Percentiles rank a stretch among this genome's conserved stretches.
phyloP scores from a whole-genome alignment of 2,329 filamentous ascomycete genomes.

The Blastomyces emzantsi region DNA sequence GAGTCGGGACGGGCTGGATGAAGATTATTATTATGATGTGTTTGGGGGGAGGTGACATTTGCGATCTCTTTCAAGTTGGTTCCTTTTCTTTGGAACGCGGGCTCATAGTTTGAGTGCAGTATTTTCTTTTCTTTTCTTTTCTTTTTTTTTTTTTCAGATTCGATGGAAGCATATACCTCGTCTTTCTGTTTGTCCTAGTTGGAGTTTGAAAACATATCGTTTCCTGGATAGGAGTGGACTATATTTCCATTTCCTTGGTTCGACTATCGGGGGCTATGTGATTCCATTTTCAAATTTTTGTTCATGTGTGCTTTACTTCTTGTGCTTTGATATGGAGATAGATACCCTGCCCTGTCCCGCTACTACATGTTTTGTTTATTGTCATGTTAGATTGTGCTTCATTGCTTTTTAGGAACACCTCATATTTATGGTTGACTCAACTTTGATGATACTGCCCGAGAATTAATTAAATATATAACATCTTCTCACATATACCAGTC shows the following conservation, averaged over 20 bases:
- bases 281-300: background rate
- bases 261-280: background rate
- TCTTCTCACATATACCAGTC: background rate
- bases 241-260: background rate
- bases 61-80: conserved; percentile 14
- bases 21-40: conserved; percentile 87
- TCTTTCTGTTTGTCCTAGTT: background rate
- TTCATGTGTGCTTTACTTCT: background rate
- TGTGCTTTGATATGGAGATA: background rate
- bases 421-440: background rate
- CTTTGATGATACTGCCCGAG: too few relatives aligned
- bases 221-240: background rate
- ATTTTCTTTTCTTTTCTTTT: background rate
- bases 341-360: background rate
- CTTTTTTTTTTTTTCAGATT: background rate
- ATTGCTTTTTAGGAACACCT: background rate
- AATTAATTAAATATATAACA: background rate
- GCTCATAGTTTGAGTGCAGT: background rate
- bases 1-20: conserved; percentile 73
- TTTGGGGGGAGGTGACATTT: conserved; percentile 34
- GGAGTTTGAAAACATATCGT: background rate
- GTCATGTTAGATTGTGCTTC: background rate
- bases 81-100: background rate
- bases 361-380: background rate
- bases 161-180: background rate